Evolutionary conservation across 306 rosid genomes (phyloP).

Genomic region (Casuarina glauca): DNA sequence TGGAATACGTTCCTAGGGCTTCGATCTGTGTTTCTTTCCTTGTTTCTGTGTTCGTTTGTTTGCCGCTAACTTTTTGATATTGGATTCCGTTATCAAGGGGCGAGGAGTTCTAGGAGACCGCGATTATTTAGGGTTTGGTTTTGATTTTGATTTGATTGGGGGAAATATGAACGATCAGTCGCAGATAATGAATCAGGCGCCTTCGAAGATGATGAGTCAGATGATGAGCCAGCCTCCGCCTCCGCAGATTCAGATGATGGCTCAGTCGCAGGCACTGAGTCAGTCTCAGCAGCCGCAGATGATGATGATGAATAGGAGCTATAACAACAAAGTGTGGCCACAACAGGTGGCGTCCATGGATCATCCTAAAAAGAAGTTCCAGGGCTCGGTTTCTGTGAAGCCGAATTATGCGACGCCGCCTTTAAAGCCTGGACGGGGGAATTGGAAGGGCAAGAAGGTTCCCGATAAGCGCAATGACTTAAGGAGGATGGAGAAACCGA

Average conservation of each 20-base stretch:
- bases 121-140: background rate
- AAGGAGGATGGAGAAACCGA: slow-evolving; percentile 53
- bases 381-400: slow-evolving; percentile 6
- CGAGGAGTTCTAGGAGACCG: background rate
- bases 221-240: slow-evolving; percentile 33
- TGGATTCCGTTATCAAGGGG: background rate
- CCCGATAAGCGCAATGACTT: slow-evolving; percentile 61
- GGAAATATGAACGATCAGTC: slow-evolving; percentile 51
- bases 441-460: slow-evolving; percentile 77
- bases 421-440: slow-evolving; percentile 40
- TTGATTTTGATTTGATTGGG: slow-evolving; percentile 15
- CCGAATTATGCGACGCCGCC: slow-evolving; percentile 28
- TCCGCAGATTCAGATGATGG: slow-evolving; percentile 36
- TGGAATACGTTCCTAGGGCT: slow-evolving; percentile 13
- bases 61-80: background rate
- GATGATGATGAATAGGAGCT: slow-evolving; percentile 43
- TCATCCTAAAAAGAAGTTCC: slow-evolving; percentile 23
- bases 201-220: slow-evolving; percentile 26
- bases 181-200: slow-evolving; percentile 41
- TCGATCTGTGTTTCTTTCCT: slow-evolving; percentile 5
- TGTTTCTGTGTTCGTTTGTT: background rate
- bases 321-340: slow-evolving; percentile 42
- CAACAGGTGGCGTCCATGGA: slow-evolving; percentile 28
- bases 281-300: slow-evolving; percentile 41
- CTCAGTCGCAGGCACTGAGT: slow-evolving; percentile 38